Evolutionary conservation across 2,329 filamentous ascomycete species (phyloP), one percentile per base, ranked within the genome.

Genomic region (Cladobotryum protrusum): DNA sequence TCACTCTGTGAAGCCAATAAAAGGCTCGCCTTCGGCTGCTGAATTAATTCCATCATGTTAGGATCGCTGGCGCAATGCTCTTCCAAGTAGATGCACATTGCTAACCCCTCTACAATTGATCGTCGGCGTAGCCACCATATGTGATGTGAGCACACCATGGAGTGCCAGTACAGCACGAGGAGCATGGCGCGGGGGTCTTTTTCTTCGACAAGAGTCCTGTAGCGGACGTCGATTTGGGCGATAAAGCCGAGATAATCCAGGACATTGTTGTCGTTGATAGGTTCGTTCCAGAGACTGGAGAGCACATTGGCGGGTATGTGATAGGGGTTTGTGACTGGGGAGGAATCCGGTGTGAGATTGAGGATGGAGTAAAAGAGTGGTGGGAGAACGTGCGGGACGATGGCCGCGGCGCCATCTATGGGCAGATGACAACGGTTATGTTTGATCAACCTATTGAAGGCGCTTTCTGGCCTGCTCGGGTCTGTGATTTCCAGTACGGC

Each of bases 131-230:
- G 53, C 72, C 74, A 81, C 78, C 76, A 81, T 2, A 57, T 52
- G 9, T 65, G 58, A 19, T 65, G 60, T 12, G 65, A 59, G 13
- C 66, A 69, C 13, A 77, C 60, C 53, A 75, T 73, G 9, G 74
- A 72, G 59, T 76, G 79, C 78, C 78, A 84, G 62, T 75, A 78
- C 0, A 73, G 69, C n/a, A 83, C 61, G 34, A 84, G 56, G 11
- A 82, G 59, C 52, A 84, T 57, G 0, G 79, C 79, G 24, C 71
- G 66, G 1, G 73, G 63, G 41, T 84, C 79, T 52, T 78, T 82
- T 0, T 54, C 35, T 42, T 71, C 62, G 1, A 84, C 57, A n/a
- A 82, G 53, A 0, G 43, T 45, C 12, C 68, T 67, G 55, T 73
- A 81, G 0, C 65, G 63, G 1, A 67, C 59, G 15, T 71, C 66